phyloP scores from a whole-genome alignment of 2,329 filamentous ascomycete genomes.

The Volutella citrinella region DNA sequence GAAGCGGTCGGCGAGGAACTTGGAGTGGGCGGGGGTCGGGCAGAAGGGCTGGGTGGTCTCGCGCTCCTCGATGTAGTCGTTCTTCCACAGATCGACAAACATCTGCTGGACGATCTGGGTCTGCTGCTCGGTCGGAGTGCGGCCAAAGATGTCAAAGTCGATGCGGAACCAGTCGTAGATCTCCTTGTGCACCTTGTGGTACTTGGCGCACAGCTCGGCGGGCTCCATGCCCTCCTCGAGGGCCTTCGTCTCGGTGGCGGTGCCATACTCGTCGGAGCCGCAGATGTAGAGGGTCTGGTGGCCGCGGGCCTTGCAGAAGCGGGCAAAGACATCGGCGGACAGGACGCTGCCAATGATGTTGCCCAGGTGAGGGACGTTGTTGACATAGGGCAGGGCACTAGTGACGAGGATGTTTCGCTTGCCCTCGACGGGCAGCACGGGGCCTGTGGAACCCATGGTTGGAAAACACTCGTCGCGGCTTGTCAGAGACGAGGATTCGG shows the following conservation, averaged over 20 bases:
- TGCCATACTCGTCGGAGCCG: conserved; percentile 91
- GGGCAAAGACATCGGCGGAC: conserved; percentile 82
- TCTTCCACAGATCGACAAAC: conserved; percentile 82
- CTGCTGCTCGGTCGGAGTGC: conserved; percentile 84
- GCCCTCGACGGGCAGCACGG: conserved; percentile 64
- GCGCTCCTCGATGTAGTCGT: conserved; percentile 83
- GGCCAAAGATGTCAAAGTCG: conserved; percentile 90
- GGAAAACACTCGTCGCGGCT: conserved; percentile 8
- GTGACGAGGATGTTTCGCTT: conserved; percentile 89
- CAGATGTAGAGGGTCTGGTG: conserved; percentile 82
- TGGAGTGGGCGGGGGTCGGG: conserved; percentile 59
- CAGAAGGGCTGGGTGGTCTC: conserved; percentile 90
- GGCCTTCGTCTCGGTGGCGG: conserved; percentile 92
- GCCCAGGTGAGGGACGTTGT: conserved; percentile 78
- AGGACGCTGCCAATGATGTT: conserved; percentile 87
- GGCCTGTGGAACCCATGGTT: conserved; percentile 25
- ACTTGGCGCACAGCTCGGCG: conserved; percentile 84
- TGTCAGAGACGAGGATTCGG: conserved; percentile 1
- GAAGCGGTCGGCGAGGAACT: conserved; percentile 82
- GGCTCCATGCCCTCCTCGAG: conserved; percentile 83
- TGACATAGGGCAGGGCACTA: conserved; percentile 80
- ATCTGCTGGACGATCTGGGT: conserved; percentile 92
- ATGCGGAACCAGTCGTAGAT: conserved; percentile 98
- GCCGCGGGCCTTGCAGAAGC: conserved; percentile 76
- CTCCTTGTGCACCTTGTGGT: conserved; percentile 83